Conservation (phyloP, 148 eudicot species). For the Heliosperma pusillum region DNA sequence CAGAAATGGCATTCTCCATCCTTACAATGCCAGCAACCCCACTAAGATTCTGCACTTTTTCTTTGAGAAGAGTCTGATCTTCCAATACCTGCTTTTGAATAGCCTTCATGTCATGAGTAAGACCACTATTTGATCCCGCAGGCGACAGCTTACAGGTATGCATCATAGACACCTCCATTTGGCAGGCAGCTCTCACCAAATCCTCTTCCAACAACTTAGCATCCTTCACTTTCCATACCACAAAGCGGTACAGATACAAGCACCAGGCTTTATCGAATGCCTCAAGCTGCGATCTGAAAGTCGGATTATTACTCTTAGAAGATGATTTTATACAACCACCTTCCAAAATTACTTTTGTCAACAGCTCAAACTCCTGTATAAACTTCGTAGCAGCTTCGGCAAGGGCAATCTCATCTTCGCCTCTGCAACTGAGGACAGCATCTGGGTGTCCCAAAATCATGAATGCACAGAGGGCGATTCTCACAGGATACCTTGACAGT, state of each 20-base stretch:
- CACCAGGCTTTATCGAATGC: constrained; percentile 97
- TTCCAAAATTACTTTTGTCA: constrained; percentile 47
- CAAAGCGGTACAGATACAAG: constrained; percentile 76
- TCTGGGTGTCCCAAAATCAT: constrained; percentile 96
- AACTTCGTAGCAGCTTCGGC: constrained; percentile 77
- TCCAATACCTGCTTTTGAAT: constrained; percentile 88
- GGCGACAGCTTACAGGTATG: constrained; percentile 84
- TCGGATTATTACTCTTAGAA: constrained; percentile 17
- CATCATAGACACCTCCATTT: constrained; percentile 93
- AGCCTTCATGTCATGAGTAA: constrained; percentile 92
- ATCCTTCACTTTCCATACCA: constrained; percentile 91
- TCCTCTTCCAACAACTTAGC: constrained; percentile 85
- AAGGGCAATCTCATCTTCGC: constrained; percentile 70
- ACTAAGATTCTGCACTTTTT: constrained; percentile 72
- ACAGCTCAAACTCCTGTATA: constrained; percentile 65
- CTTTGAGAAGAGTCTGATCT: constrained; percentile 83
- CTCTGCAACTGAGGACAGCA: constrained; percentile 86
- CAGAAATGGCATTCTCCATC: constrained; percentile 77
- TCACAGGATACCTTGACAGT: constrained; percentile 79
- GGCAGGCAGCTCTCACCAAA: constrained; percentile 95
- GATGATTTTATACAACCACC: constrained; percentile 31
- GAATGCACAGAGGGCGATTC: constrained; percentile 85
- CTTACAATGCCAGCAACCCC: constrained; percentile 85
- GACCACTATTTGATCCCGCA: constrained; percentile 48
- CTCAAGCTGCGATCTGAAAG: constrained; percentile 72